A percentile compares a stretch with the other conserved stretches of the same genome.
phyloP scores from a whole-genome alignment of 129 eudicot genomes.

The Flaveria brownii region DNA sequence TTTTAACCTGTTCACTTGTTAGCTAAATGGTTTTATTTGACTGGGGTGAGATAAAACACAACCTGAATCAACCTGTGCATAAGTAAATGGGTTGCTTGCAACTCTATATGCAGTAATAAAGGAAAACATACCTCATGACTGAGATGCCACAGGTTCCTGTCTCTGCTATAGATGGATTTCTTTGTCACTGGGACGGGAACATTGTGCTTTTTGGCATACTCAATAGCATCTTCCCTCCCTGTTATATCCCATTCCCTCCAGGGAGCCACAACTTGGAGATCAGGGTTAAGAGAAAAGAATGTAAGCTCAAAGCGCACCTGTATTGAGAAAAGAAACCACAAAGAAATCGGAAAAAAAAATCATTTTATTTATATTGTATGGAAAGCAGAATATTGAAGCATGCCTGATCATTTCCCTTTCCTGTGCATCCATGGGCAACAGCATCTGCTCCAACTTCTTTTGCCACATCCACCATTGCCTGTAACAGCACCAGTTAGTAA shows the following conservation, averaged over 20 bases:
- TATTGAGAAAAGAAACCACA: background rate
- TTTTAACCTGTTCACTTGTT: too few species aligned
- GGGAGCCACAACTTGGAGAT: slow-evolving; percentile 96
- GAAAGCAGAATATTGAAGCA: slow-evolving; percentile 10
- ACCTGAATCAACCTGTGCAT: background rate
- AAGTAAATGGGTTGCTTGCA: background rate
- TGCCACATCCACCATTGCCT: slow-evolving; percentile 99
- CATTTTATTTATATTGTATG: background rate
- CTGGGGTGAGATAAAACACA: background rate
- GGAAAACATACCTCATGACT: slow-evolving; percentile 81
- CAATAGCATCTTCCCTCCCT: slow-evolving; percentile 98
- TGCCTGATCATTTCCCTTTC: slow-evolving; percentile 99
- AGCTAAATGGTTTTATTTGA: background rate
- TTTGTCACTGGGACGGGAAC: slow-evolving; percentile 96
- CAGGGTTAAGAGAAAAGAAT: slow-evolving; percentile 93
- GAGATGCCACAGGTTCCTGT: slow-evolving; percentile 95
- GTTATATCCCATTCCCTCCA: slow-evolving; percentile 99
- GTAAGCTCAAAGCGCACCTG: slow-evolving; percentile 99
- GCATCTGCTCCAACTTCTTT: slow-evolving; percentile 99
- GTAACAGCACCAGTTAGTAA: background rate
- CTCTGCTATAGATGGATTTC: slow-evolving; percentile 97
- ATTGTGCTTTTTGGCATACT: slow-evolving; percentile 87
- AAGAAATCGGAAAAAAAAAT: background rate
- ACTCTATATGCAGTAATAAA: background rate
- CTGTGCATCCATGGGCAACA: slow-evolving; percentile 97